Evolutionary conservation across 2,329 filamentous ascomycete genomes (phyloP).

Genomic region (Sclerotinia minor): DNA sequence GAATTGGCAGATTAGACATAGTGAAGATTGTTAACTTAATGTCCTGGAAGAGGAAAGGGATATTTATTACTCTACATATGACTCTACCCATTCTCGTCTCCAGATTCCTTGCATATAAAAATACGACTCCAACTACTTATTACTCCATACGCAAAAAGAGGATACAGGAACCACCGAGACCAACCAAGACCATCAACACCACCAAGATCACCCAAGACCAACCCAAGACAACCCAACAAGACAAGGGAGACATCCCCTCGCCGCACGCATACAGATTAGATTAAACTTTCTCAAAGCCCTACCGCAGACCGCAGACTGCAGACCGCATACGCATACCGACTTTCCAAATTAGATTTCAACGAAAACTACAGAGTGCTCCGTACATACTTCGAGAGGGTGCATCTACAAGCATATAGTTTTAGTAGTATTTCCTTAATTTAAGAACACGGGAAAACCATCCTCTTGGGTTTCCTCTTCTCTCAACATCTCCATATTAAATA

Average conservation of each 20-base stretch:
- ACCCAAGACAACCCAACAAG: neutral
- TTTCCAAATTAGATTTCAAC: conserved; percentile 13
- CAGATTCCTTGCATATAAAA: neutral
- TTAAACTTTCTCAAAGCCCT: conserved; percentile 11
- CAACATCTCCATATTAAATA: conserved; percentile 25
- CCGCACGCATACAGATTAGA: conserved; percentile 12
- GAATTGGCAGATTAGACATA: neutral
- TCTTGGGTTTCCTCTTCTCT: neutral
- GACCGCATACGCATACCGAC: conserved; percentile 20
- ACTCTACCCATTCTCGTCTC: neutral
- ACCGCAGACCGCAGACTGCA: conserved; percentile 1
- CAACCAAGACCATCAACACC: conserved; percentile 7
- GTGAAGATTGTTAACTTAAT: neutral
- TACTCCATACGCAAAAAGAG: conserved; percentile 2
- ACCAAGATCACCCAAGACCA: neutral
- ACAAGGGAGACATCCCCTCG: conserved; percentile 5
- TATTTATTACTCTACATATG: no score
- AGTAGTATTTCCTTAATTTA: conserved; percentile 18
- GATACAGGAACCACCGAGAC: neutral
- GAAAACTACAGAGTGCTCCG: neutral
- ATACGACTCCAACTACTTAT: neutral
- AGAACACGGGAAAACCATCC: conserved; percentile 23
- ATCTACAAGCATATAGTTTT: neutral
- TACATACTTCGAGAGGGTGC: neutral
- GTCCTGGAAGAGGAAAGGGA: neutral